phyloP scores from a whole-genome alignment of 345 rosid species.

The Litchi chinensis region DNA sequence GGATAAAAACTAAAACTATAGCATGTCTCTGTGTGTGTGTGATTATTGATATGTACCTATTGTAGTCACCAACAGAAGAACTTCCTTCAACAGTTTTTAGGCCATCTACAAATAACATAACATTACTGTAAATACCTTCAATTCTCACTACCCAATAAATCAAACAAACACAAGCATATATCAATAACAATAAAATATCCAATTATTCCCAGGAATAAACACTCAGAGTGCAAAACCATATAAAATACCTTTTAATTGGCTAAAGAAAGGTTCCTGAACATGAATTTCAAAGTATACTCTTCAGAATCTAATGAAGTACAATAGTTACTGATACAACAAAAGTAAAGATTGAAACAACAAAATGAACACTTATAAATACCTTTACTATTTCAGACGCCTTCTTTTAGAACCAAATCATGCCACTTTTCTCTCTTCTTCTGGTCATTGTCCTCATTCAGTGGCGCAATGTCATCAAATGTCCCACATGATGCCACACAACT shows the following conservation, averaged over 20 bases:
- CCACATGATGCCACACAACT: conserved; percentile 28
- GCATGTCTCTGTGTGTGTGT: neutral
- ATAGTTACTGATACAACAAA: neutral
- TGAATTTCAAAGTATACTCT: conserved; percentile 61
- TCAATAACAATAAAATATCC: too few relatives aligned
- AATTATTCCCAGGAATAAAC: neutral
- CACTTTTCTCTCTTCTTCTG: conserved; percentile 31
- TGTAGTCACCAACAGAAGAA: conserved; percentile 71
- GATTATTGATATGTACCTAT: conserved; percentile 35
- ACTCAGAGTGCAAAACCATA: neutral
- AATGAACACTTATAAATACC: conserved; percentile 21
- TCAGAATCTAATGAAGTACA: conserved; percentile 47
- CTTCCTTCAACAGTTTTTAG: conserved; percentile 79
- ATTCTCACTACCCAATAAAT: neutral
- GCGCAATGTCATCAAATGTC: neutral
- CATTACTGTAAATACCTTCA: conserved; percentile 1
- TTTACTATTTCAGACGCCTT: conserved; percentile 43
- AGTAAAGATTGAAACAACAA: neutral
- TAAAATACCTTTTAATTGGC: conserved; percentile 60
- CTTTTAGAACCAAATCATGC: conserved; percentile 31
- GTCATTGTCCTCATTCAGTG: conserved; percentile 14
- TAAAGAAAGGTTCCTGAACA: conserved; percentile 78
- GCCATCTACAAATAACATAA: conserved; percentile 53
- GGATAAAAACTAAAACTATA: neutral
- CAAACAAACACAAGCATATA: neutral